These are phyloP conservation scores for Pelargonium fulgidum DNA, from an alignment of 441 rosid genomes.

Conservation along the genomic window DNA sequence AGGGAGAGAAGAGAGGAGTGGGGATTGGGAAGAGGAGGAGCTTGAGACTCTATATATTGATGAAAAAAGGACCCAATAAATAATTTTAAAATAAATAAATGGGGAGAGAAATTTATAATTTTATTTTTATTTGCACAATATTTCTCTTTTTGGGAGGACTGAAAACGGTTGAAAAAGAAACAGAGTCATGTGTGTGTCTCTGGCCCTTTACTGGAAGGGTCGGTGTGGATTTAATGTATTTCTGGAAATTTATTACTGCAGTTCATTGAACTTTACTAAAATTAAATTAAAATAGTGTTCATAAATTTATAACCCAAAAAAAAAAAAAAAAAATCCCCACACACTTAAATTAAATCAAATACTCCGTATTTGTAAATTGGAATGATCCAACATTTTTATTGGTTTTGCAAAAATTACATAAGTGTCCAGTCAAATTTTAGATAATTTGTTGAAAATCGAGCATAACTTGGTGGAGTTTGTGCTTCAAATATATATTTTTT, in stretches of 20 bases:
- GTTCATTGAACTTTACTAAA: neutral
- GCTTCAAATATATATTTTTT: too few relatives aligned
- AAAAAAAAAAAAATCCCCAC: too few relatives aligned
- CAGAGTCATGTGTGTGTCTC: constrained; percentile 59
- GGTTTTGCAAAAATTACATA: too few relatives aligned
- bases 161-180: constrained; percentile 31
- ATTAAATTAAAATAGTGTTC: too few relatives aligned
- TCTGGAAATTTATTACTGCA: neutral
- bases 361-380: too few relatives aligned
- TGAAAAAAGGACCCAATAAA: constrained; percentile 37
- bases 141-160: constrained; percentile 20
- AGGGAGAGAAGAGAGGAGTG: constrained; percentile 15
- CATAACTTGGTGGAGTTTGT: too few relatives aligned
- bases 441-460: too few relatives aligned
- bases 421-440: too few relatives aligned
- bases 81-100: constrained; percentile 34
- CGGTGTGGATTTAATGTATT: constrained; percentile 48
- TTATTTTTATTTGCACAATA: neutral
- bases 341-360: too few relatives aligned
- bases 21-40: constrained; percentile 25
- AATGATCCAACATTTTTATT: too few relatives aligned
- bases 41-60: constrained; percentile 40
- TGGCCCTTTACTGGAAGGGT: constrained; percentile 36
- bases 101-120: constrained; percentile 10
- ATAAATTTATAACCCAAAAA: too few relatives aligned